Conservation (phyloP, 2,329 filamentous ascomycete genomes). For the Colletotrichum tabaci region DNA sequence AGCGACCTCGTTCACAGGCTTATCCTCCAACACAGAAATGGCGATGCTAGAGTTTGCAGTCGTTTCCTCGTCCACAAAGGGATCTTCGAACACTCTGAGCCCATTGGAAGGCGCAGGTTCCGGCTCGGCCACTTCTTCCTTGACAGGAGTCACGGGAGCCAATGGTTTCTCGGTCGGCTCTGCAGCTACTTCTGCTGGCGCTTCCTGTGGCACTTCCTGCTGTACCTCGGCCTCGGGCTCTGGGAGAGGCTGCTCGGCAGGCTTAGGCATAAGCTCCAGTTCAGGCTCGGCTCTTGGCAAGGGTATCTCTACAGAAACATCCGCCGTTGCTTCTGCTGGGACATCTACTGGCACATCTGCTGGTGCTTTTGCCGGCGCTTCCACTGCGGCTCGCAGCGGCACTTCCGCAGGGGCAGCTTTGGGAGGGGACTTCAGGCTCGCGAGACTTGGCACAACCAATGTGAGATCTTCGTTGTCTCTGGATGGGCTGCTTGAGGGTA, state of each 20-base stretch:
- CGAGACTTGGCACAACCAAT: slow-evolving; percentile 65
- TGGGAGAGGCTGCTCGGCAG: slow-evolving; percentile 47
- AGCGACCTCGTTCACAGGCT: slow-evolving; percentile 71
- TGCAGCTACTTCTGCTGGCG: not conserved
- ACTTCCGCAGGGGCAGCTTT: slow-evolving; percentile 49
- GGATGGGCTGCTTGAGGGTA: slow-evolving; percentile 61
- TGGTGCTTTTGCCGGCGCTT: not conserved
- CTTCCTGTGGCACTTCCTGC: slow-evolving; percentile 20
- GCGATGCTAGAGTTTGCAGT: slow-evolving; percentile 63
- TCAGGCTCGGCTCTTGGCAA: slow-evolving; percentile 28
- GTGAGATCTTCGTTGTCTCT: slow-evolving; percentile 69
- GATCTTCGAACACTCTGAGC: slow-evolving; percentile 75
- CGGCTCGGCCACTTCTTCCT: slow-evolving; percentile 34
- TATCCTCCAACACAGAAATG: slow-evolving; percentile 71
- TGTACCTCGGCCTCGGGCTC: slow-evolving; percentile 29
- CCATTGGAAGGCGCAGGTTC: slow-evolving; percentile 54
- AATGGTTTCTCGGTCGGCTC: not conserved
- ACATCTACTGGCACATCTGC: no score
- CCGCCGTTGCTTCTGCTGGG: slow-evolving; percentile 26
- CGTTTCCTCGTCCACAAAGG: slow-evolving; percentile 65
- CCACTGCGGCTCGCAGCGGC: slow-evolving; percentile 34
- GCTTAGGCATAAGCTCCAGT: slow-evolving; percentile 17
- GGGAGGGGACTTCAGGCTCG: slow-evolving; percentile 50
- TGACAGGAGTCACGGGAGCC: not conserved
- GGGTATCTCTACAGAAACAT: slow-evolving; percentile 29